Evolutionary conservation across 2,329 filamentous ascomycete species (phyloP).

Genomic region (Claviceps arundinis): DNA sequence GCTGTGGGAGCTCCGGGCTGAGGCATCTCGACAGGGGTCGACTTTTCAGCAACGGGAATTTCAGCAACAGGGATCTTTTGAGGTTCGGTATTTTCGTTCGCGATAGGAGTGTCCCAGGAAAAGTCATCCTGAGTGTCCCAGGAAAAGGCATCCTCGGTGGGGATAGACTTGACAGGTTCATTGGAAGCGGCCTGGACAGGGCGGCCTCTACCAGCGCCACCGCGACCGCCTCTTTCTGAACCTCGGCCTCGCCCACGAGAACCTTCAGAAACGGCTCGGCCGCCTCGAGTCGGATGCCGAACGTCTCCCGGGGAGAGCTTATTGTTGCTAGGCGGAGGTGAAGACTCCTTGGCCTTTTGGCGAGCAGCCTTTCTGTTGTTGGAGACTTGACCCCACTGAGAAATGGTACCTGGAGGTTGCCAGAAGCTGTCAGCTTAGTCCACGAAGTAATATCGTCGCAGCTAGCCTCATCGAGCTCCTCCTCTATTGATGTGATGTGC

Average conservation of each 20-base stretch:
- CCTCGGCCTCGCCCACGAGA: constrained; percentile 49
- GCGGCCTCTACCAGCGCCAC: constrained; percentile 44
- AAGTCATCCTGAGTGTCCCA: constrained; percentile 23
- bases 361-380: constrained; percentile 67
- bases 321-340: constrained; percentile 34
- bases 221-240: constrained; percentile 48
- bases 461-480: no score
- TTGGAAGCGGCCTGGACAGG: constrained; percentile 44
- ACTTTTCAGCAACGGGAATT: constrained; percentile 17
- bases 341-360: constrained; percentile 56
- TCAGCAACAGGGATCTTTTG: constrained; percentile 4
- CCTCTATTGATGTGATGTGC: no score
- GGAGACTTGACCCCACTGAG: constrained; percentile 75
- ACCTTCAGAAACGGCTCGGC: constrained; percentile 47
- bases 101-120: no score
- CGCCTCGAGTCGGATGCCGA: constrained; percentile 41
- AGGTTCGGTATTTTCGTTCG: no score
- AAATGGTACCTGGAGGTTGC: constrained; percentile 49
- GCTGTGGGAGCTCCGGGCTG: constrained; percentile 26
- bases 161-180: constrained; percentile 50
- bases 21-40: constrained; percentile 23
- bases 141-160: constrained; percentile 52
- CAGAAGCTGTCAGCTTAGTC: constrained; percentile 8
- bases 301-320: constrained; percentile 29
- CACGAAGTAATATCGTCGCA: no score